These are phyloP conservation scores for Trichoderma semiorbis DNA, from an alignment of 2,329 filamentous ascomycete genomes.

Conservation along the genomic window DNA sequence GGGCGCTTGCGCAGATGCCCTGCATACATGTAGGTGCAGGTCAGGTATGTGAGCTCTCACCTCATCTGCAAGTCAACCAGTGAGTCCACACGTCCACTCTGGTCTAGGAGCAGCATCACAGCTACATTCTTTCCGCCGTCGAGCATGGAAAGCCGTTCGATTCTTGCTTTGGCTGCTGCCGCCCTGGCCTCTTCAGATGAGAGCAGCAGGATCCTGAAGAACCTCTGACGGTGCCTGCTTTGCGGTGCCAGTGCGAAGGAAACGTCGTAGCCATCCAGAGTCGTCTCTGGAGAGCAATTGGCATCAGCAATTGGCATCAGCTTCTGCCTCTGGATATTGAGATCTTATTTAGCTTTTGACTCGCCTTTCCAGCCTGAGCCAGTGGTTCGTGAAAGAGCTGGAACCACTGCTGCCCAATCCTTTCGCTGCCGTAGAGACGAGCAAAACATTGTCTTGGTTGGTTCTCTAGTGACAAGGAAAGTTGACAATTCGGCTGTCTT, in stretches of 20 bases:
- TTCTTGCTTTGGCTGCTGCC: constrained; percentile 29
- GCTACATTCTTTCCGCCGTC: constrained; percentile 39
- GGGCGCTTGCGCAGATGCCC: neutral
- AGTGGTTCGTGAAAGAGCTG: constrained; percentile 25
- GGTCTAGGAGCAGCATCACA: constrained; percentile 44
- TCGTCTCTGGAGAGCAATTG: constrained; percentile 35
- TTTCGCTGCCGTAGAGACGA: constrained; percentile 37
- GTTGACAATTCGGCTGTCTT: neutral
- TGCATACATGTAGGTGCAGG: neutral
- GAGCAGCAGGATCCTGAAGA: constrained; percentile 41
- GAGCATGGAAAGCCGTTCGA: constrained; percentile 41
- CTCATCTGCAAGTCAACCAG: constrained; percentile 45
- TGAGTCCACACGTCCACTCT: constrained; percentile 29
- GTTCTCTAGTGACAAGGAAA: neutral
- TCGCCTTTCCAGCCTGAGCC: constrained; percentile 28
- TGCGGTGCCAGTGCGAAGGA: constrained; percentile 35
- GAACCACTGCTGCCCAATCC: constrained; percentile 34
- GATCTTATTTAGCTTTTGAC: neutral
- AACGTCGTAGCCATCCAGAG: constrained; percentile 44
- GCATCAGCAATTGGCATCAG: neutral
- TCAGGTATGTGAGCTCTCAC: constrained; percentile 29
- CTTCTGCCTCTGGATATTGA: constrained; percentile 5
- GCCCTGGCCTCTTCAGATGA: constrained; percentile 35
- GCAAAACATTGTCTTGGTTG: constrained; percentile 33
- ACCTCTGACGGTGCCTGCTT: neutral